A percentile compares a stretch with the other conserved stretches of the same genome.
phyloP scores from a whole-genome alignment of 768 basidiomycete genomes.

The Hericium alpestre region DNA sequence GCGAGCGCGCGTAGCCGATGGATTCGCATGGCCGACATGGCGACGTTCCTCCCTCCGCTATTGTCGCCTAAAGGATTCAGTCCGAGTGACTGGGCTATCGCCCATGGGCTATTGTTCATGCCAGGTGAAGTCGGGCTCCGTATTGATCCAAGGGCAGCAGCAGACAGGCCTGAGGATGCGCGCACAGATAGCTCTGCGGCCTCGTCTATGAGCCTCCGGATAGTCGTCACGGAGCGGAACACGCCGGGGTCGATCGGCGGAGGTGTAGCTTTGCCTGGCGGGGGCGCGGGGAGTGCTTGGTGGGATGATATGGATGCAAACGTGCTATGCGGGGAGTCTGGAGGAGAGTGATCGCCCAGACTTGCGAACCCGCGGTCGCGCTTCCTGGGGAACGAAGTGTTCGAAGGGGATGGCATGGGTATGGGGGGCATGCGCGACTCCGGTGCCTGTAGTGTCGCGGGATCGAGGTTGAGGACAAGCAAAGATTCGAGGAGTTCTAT shows the following conservation, averaged over 20 bases:
- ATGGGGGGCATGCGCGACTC: conserved; percentile 33
- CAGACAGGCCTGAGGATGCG: conserved; percentile 74
- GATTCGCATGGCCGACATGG: conserved; percentile 79
- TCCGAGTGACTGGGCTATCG: conserved; percentile 50
- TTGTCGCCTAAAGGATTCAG: conserved; percentile 45
- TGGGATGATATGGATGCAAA: conserved; percentile 21
- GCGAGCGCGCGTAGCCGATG: conserved; percentile 73
- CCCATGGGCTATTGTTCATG: conserved; percentile 44
- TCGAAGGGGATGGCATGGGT: conserved; percentile 24
- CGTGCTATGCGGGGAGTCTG: conserved; percentile 20
- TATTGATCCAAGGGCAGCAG: conserved; percentile 62
- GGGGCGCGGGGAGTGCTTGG: conserved; percentile 37
- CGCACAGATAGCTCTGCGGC: conserved; percentile 83
- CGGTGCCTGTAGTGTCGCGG: conserved; percentile 41
- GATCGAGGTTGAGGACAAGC: conserved; percentile 67
- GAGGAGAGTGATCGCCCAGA: conserved; percentile 29
- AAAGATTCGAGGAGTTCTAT: conserved; percentile 78
- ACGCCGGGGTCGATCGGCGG: conserved; percentile 87
- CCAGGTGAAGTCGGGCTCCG: conserved; percentile 29
- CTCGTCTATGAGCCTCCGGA: conserved; percentile 79
- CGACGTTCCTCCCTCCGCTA: conserved; percentile 56
- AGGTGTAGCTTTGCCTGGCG: conserved; percentile 60
- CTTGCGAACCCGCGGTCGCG: conserved; percentile 37
- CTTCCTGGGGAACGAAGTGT: conserved; percentile 13
- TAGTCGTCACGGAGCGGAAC: conserved; percentile 63